Percentiles rank a stretch among this genome's conserved stretches.
Conservation (phyloP, 2,329 filamentous ascomycete genomes). For the Conoideocrella luteorostrata region DNA sequence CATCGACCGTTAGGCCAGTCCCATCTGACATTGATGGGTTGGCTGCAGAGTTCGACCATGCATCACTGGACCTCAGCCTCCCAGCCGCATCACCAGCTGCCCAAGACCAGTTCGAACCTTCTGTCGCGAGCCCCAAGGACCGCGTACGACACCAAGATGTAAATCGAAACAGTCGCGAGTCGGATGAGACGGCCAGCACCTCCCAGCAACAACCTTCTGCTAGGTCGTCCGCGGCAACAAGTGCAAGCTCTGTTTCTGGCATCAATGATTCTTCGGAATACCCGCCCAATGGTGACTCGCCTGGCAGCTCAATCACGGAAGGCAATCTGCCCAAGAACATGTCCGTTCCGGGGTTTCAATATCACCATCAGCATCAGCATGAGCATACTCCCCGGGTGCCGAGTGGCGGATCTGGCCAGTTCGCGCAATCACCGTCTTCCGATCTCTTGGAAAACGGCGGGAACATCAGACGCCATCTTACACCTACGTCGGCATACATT, state of each 20-base stretch:
- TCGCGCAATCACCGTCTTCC: conserved; percentile 38
- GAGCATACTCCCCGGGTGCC: conserved; percentile 36
- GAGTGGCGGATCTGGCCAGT: conserved; percentile 27
- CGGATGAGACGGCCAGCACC: conserved; percentile 43
- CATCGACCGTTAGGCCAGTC: background rate
- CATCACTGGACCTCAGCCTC: conserved; percentile 12
- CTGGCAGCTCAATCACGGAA: conserved; percentile 44
- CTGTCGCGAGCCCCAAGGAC: conserved; percentile 25
- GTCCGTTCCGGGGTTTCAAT: conserved; percentile 52
- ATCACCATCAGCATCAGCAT: conserved; percentile 51
- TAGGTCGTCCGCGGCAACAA: conserved; percentile 49
- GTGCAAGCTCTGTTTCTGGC: conserved; percentile 49
- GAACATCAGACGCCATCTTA: conserved; percentile 55
- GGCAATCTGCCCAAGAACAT: conserved; percentile 34
- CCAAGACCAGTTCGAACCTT: conserved; percentile 21
- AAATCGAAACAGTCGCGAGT: conserved; percentile 46
- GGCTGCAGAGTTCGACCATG: conserved; percentile 12
- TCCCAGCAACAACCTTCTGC: conserved; percentile 41
- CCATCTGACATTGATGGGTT: conserved; percentile 8
- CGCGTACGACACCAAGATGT: conserved; percentile 27
- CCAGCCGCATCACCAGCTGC: background rate
- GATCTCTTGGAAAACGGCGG: conserved; percentile 45
- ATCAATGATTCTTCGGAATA: conserved; percentile 41
- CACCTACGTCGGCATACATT: conserved; percentile 48
- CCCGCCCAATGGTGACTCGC: conserved; percentile 38